Evolutionary conservation across 345 rosid species (phyloP), one percentile per base, ranked within the genome.

Genomic region (Turnera subulata): DNA sequence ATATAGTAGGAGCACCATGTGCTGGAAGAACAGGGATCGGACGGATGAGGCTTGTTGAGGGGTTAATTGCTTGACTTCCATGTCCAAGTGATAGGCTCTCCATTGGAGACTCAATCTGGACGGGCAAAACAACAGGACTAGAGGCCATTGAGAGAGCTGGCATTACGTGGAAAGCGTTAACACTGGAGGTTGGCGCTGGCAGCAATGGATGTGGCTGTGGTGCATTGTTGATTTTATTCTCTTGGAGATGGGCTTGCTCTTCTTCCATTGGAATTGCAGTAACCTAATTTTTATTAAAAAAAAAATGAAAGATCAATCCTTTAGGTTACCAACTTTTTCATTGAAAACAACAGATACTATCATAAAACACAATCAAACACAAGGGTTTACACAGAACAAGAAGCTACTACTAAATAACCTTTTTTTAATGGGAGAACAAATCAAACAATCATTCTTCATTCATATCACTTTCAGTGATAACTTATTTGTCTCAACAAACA

Each of bases 181-280:
- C 52, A 39, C 12, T 79, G 63, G 61, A 59, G 17, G 63, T 53
- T 58, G 78, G 86, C 5, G 66, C 23, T 5, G 54, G 58, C 29
- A 60, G 66, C 69, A 64, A 39, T 21, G 77, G 46, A 38, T 53
- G 58, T 44, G 65, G n/a, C 53, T 45, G 77, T 38, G 80, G 29
- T 68, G 71, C 33, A 18, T 16, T 43, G 48, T 13, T 51, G 22
- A 40, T 12, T 6, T 68, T 20, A 29, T 29, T 29, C 37, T 68
- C 83, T 59, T 69, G 84, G n/a, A 40, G 54, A 73, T 53, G 26
- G 50, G 60, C 57, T 25, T 53, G 76, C 59, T 80, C 80, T 50
- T 76, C 80, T 54, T 83, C 87, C 77, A 82, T 78, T 6, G 84
- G 75, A 67, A 65, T 63, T 16, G 75, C 72, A 11, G 80, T 48